These are phyloP conservation scores for Microascus cirrosus DNA, from an alignment of 2,329 filamentous ascomycete species.

Conservation along the genomic window DNA sequence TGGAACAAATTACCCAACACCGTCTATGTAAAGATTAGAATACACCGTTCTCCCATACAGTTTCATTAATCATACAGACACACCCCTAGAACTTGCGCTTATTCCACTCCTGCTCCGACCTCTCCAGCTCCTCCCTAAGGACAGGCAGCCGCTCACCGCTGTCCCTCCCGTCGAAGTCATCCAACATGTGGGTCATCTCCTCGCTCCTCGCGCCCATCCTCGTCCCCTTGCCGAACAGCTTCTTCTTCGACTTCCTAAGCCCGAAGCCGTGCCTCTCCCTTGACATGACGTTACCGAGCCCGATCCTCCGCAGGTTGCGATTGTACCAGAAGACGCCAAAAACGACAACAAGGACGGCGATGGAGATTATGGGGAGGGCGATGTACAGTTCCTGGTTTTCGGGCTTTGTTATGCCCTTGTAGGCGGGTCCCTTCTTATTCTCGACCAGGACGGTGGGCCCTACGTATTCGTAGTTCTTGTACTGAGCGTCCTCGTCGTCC, in stretches of 20 bases:
- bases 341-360: slow-evolving; percentile 32
- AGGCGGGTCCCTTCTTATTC: slow-evolving; percentile 18
- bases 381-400: slow-evolving; percentile 34
- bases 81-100: slow-evolving; percentile 11
- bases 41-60: neutral
- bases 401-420: slow-evolving; percentile 19
- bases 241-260: slow-evolving; percentile 22
- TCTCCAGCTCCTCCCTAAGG: slow-evolving; percentile 37
- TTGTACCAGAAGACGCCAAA: slow-evolving; percentile 48
- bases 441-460: slow-evolving; percentile 32
- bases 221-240: slow-evolving; percentile 16
- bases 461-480: slow-evolving; percentile 15
- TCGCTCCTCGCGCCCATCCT: slow-evolving; percentile 5
- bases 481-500: slow-evolving; percentile 4
- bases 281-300: slow-evolving; percentile 40
- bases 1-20: neutral
- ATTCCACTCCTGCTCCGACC: slow-evolving; percentile 30
- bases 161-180: slow-evolving; percentile 16
- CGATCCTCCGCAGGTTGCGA: slow-evolving; percentile 35
- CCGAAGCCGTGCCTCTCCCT: slow-evolving; percentile 33
- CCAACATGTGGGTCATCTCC: slow-evolving; percentile 8
- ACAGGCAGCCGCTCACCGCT: slow-evolving; percentile 27
- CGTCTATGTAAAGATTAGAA: neutral
- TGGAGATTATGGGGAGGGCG: slow-evolving; percentile 39
- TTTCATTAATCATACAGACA: neutral